Conservation (phyloP, 225 moss, liverwort and hornwort species). For the Physcomitrium patens region DNA sequence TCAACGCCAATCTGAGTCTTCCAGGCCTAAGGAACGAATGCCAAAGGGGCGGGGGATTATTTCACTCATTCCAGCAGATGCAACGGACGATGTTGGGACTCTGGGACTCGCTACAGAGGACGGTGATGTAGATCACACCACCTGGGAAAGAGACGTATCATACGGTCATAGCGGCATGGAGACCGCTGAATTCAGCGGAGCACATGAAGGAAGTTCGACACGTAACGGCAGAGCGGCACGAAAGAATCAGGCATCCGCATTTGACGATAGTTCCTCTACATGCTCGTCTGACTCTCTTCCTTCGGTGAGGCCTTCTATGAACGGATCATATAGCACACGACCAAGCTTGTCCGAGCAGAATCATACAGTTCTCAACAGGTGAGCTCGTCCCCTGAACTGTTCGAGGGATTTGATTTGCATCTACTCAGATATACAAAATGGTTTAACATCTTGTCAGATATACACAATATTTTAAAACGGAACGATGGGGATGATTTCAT, state of each 20-base stretch:
- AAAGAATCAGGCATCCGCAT: constrained; percentile 76
- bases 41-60: constrained; percentile 66
- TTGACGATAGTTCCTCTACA: constrained; percentile 98
- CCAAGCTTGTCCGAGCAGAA: constrained; percentile 73
- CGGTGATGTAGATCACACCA: constrained; percentile 76
- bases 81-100: constrained; percentile 83
- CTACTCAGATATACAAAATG: background rate
- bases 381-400: background rate
- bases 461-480: no score
- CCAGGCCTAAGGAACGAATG: constrained; percentile 61
- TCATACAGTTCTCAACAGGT: constrained; percentile 70
- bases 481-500: no score
- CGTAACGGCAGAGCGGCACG: constrained; percentile 71
- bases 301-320: constrained; percentile 71
- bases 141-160: constrained; percentile 93
- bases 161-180: constrained; percentile 87
- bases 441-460: constrained; percentile 10
- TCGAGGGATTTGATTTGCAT: constrained; percentile 17
- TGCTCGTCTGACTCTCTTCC: constrained; percentile 98
- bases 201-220: constrained; percentile 65
- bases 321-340: constrained; percentile 71
- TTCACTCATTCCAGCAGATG: constrained; percentile 63
- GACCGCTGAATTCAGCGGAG: constrained; percentile 94
- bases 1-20: constrained; percentile 64
- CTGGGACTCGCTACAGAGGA: constrained; percentile 88